phyloP scores from a whole-genome alignment of 2,329 filamentous ascomycete genomes.

The Arachnopeziza araneosa region DNA sequence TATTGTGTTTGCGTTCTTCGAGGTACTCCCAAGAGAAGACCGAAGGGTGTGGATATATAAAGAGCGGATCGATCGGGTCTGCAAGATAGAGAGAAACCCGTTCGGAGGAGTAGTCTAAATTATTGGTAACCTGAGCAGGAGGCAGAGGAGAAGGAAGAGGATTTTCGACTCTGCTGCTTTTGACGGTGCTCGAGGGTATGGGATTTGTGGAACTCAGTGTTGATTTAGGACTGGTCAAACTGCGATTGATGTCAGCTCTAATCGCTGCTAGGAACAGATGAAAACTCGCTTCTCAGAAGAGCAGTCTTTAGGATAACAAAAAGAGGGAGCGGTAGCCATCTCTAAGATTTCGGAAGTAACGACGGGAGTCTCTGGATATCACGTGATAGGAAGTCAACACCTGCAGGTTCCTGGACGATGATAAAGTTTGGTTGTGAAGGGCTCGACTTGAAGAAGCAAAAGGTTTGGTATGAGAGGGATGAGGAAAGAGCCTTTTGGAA shows the following conservation, averaged over 20 bases:
- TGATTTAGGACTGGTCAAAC: neutral
- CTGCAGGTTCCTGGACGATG: no score
- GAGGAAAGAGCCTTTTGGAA: neutral
- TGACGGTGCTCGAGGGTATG: neutral
- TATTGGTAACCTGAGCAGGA: neutral
- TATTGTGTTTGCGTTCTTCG: neutral
- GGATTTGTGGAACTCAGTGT: neutral
- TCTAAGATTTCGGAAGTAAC: neutral
- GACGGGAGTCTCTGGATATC: neutral
- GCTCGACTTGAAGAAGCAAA: neutral
- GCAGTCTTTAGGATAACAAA: neutral
- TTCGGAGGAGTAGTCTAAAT: neutral
- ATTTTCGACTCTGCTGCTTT: neutral
- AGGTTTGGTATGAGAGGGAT: neutral
- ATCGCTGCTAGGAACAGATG: neutral
- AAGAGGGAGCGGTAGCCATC: neutral
- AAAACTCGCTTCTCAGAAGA: neutral
- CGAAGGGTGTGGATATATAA: neutral
- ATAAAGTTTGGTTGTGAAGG: no score
- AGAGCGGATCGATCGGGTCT: neutral
- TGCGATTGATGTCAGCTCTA: neutral
- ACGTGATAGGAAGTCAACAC: no score
- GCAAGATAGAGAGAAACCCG: neutral
- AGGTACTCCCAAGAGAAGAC: neutral
- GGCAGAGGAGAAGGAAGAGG: neutral